Conservation (phyloP, 331 rosid genomes). For the Dryas integrifolia region DNA sequence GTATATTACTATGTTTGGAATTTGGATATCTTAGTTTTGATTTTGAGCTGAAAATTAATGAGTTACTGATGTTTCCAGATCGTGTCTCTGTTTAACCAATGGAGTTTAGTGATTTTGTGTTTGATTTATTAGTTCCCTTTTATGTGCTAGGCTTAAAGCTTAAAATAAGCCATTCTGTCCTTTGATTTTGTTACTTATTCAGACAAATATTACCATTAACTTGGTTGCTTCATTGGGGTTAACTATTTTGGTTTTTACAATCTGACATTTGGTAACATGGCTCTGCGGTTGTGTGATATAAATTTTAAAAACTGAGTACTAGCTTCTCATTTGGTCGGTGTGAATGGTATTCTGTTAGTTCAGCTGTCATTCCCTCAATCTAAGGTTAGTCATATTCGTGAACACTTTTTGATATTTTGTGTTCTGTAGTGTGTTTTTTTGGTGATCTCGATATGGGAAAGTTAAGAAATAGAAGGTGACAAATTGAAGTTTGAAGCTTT, state of each 20-base stretch:
- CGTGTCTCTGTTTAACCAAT: neutral
- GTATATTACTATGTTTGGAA: constrained; percentile 7
- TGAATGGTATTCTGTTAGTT: too few species aligned
- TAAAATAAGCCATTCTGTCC: neutral
- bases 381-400: too few species aligned
- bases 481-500: too few species aligned
- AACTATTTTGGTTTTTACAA: neutral
- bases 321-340: neutral
- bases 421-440: too few species aligned
- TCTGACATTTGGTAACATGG: neutral
- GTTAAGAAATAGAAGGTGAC: neutral
- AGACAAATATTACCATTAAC: too few species aligned
- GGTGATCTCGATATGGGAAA: neutral
- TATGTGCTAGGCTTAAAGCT: neutral
- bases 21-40: constrained; percentile 16
- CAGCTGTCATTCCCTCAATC: too few species aligned
- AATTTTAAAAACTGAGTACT: neutral
- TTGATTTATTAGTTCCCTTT: neutral
- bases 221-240: neutral
- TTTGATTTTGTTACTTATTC: neutral
- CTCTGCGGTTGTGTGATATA: neutral
- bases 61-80: neutral
- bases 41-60: neutral
- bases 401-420: too few species aligned
- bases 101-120: neutral